Percentiles rank a stretch among this genome's conserved stretches.
Evolutionary conservation across 2,329 filamentous ascomycete species (phyloP).

Genomic region (Ophiostoma himal-ulmi): DNA sequence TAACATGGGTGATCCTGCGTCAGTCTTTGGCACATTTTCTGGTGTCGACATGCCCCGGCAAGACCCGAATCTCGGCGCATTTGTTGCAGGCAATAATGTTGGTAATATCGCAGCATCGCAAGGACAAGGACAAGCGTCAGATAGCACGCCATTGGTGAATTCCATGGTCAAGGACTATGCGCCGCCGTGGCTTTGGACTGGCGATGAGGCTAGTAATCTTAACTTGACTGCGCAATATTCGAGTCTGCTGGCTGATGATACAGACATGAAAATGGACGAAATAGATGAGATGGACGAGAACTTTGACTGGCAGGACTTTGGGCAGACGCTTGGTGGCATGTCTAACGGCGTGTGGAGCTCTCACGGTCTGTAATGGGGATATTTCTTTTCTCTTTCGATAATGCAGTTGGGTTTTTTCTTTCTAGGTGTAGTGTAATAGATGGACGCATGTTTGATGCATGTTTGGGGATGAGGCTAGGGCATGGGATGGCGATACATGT

Average conservation of each 20-base stretch:
- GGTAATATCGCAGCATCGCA: background rate
- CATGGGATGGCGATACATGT: background rate
- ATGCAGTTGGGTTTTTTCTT: background rate
- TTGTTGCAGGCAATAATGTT: conserved; percentile 12
- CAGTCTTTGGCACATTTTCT: conserved; percentile 21
- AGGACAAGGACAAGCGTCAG: background rate
- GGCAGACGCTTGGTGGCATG: conserved; percentile 33
- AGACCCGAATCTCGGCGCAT: conserved; percentile 23
- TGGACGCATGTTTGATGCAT: background rate
- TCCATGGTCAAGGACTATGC: conserved; percentile 44
- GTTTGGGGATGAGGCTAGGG: background rate
- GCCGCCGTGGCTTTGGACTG: conserved; percentile 51
- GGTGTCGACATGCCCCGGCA: conserved; percentile 26
- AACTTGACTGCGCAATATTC: conserved; percentile 17
- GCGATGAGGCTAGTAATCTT: conserved; percentile 27
- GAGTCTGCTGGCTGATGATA: conserved; percentile 28
- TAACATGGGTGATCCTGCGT: background rate
- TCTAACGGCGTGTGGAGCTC: conserved; percentile 29
- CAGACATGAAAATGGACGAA: conserved; percentile 36
- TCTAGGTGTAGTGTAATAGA: background rate
- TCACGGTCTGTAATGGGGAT: conserved; percentile 22
- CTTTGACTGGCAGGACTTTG: conserved; percentile 37
- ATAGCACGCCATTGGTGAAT: conserved; percentile 30
- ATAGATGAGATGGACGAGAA: conserved; percentile 38
- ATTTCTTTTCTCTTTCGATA: background rate